Evolutionary conservation across 306 rosid genomes (phyloP), one percentile per base, ranked within the genome.

Genomic region (Malus sylvestris): DNA sequence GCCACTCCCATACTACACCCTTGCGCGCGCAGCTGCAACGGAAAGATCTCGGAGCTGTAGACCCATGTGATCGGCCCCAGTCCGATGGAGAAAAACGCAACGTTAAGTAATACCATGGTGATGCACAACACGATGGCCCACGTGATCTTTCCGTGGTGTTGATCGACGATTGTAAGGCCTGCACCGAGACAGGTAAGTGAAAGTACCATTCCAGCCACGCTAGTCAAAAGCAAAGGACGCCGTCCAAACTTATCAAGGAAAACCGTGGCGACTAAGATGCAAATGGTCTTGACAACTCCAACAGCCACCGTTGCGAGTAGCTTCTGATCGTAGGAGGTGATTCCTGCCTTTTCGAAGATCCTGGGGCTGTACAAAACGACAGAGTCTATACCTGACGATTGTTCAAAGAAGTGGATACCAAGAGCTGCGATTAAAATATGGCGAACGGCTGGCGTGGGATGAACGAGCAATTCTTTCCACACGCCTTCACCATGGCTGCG

Each of bases 21-120:
- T 6, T 86, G 91, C 0, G 92, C 94, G 3, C 97, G 78, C 15
- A 91, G 65, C 86, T 73, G 79, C 81, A 91, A 65, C 8, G 95
- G 95, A 15, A 91, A 89, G 0, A 91, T 86, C 82, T 89, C 97
- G 0, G 94, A 83, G 16, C 84, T 83, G 51, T 91, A 91, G 4
- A 89, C 93, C 91, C 91, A 82, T 11, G 97, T 72, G 58, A 89
- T 84, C 27, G 97, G 97, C 0, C 95, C 95, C 59, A 87, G 76
- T 14, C 93, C 97, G 0, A 91, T 86, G 0, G 95, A 91, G 55
- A 91, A 91, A 16, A 86, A 75, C 1, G 91, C 97, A 1, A 85
- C 90, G 51, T 52, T 83, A 4, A 82, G 49, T 29, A 91, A 52
- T 12, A 86, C 85, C 9, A 78, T 82, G 1, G 89, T 68, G 3